Base-by-base conservation (phyloP, 768 basidiomycete species). In the Cubamyces sp. region DNA sequence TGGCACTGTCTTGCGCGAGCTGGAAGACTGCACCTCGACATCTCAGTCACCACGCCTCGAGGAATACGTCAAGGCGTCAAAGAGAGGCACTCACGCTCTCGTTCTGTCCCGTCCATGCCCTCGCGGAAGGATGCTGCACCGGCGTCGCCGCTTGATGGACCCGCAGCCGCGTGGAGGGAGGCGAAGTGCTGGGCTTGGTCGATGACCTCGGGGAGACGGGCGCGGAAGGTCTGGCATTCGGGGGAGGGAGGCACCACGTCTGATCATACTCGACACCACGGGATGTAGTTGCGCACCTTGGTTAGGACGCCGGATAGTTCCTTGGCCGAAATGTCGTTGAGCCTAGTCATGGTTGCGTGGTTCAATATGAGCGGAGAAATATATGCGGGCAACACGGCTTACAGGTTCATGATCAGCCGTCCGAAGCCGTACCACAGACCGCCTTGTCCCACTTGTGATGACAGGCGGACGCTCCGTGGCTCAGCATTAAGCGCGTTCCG, bases 341-440 rank as follows among this genome's bases (percentile, higher is more conserved):
- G 76, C 66, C 95, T 97, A 68, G n/a, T n/a, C n/a, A n/a, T n/a
- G n/a, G n/a, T n/a, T 7, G 25, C 6, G 25, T 37, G 48, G n/a
- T 50, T 40, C 42, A 40, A 11, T 9, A n/a, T 4, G 41, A 34
- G 34, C 34, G 1, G 34, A 34, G 34, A 34, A 15, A 19, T 37
- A 9, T 9, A 9, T 3, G 57, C 15, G 25, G 4, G 26, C 16
- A 3, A 15, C 16, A 14, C 7, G 14, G 70, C 82, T 68, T 70
- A 93, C 94, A 96, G 85, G 56, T 88, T 87, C 79, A 88, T 90
- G 62, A 96, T 86, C 65, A 87, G 85, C 72, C 88, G 88, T 15
- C 95, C 95, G 73, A 95, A 95, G 3, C 88, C 90, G 73, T 97
- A 98, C 95, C 96, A 98, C 68, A 87, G 76, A 2, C 93, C 92